These are phyloP conservation scores for Rhizomucor pusillus DNA, from an alignment of 371 early-diverging fungal species.

Conservation along the genomic window DNA sequence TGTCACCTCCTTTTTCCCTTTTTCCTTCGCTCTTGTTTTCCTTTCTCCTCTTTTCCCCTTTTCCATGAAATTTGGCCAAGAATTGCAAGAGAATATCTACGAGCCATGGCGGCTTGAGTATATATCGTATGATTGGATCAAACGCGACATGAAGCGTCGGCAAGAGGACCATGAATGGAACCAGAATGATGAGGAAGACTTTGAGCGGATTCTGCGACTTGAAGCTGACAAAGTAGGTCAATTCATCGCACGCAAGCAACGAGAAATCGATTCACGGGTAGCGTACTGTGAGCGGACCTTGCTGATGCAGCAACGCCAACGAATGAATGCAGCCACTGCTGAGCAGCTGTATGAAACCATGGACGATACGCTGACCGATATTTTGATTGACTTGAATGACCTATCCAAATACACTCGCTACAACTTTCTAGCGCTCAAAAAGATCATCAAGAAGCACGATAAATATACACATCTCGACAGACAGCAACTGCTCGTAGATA, in stretches of 20 bases:
- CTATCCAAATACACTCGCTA: constrained; percentile 91
- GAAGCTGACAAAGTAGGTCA: constrained; percentile 83
- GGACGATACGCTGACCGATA: constrained; percentile 73
- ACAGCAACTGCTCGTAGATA: constrained; percentile 25
- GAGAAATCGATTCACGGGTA: constrained; percentile 85
- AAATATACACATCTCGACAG: constrained; percentile 27
- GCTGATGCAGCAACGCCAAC: constrained; percentile 21
- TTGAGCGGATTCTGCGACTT: constrained; percentile 78
- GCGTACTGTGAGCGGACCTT: constrained; percentile 66
- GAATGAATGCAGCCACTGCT: constrained; percentile 16
- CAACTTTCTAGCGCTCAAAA: constrained; percentile 94
- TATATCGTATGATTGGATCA: constrained; percentile 79
- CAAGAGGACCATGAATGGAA: constrained; percentile 46
- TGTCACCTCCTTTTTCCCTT: constrained; percentile 8
- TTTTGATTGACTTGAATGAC: constrained; percentile 85
- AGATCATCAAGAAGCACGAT: constrained; percentile 94
- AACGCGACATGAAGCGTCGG: constrained; percentile 65
- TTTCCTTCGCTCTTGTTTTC: constrained; percentile 6
- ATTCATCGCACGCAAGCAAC: constrained; percentile 65
- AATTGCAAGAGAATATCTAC: constrained; percentile 67
- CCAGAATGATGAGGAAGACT: constrained; percentile 77
- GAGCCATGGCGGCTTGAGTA: constrained; percentile 88
- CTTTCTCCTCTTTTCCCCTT: neutral
- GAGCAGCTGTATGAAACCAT: constrained; percentile 47
- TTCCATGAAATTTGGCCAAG: constrained; percentile 84